A percentile compares a stretch with the other conserved stretches of the same genome.
phyloP scores from a whole-genome alignment of 139 green algal species.

The Zygnema cylindricum region DNA sequence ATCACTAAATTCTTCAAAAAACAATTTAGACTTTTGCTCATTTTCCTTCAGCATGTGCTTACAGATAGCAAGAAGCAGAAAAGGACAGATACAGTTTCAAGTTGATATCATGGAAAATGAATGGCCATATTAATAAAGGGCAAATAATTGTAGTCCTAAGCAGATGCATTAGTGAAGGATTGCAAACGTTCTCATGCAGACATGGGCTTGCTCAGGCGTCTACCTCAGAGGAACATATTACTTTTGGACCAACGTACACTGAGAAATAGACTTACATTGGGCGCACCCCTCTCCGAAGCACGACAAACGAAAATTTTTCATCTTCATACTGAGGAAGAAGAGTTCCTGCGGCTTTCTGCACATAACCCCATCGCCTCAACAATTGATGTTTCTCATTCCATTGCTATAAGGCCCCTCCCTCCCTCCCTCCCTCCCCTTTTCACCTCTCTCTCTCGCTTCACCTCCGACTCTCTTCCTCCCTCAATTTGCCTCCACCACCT shows the following conservation, averaged over 20 bases:
- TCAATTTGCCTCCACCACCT: neutral
- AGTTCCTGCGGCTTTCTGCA: neutral
- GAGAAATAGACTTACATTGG: constrained; percentile 14
- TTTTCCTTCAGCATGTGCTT: no score
- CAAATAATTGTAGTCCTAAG: neutral
- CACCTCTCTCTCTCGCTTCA: neutral
- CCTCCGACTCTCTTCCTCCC: neutral
- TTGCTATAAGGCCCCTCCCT: neutral
- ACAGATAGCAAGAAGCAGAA: neutral
- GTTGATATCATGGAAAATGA: neutral
- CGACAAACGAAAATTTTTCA: constrained; percentile 86
- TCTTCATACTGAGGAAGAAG: constrained; percentile 65
- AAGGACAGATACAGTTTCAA: neutral
- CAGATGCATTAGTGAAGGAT: neutral
- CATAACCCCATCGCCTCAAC: neutral
- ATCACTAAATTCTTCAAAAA: neutral
- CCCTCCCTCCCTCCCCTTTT: neutral
- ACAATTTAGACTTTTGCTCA: neutral
- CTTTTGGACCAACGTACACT: neutral
- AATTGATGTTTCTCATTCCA: neutral
- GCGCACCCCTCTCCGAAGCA: constrained; percentile 62
- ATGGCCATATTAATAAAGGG: neutral
- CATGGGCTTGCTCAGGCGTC: no score
- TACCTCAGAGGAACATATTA: no score
- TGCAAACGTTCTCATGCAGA: no score